Evolutionary conservation across 257 asterid genomes (phyloP).

Genomic region (Solanum dulcamara): DNA sequence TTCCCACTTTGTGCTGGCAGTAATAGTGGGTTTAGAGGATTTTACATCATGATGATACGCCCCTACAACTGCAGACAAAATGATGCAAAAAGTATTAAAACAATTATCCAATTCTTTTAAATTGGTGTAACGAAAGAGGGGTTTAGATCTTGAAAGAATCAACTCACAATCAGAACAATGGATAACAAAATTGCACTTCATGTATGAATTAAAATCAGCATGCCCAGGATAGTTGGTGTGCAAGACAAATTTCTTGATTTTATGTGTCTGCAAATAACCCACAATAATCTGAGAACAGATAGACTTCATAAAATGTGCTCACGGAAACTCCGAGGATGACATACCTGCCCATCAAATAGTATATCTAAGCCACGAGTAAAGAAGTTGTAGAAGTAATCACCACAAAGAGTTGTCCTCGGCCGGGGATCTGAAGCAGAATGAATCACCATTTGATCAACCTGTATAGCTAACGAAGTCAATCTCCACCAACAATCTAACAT

Average conservation of each 20-base stretch:
- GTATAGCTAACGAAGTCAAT: slow-evolving; percentile 8
- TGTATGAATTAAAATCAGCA: slow-evolving; percentile 76
- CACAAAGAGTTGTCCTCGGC: slow-evolving; percentile 63
- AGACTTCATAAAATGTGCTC: neutral
- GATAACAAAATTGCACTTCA: slow-evolving; percentile 74
- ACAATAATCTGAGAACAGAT: neutral
- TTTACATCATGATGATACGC: slow-evolving; percentile 33
- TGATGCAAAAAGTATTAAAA: neutral
- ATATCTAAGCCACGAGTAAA: slow-evolving; percentile 73
- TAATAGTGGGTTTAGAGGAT: slow-evolving; percentile 32
- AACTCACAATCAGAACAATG: slow-evolving; percentile 38
- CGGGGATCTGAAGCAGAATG: slow-evolving; percentile 78
- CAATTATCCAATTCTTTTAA: neutral
- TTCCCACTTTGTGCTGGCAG: slow-evolving; percentile 74
- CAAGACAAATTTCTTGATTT: slow-evolving; percentile 66
- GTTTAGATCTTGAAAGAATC: neutral
- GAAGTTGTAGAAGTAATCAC: slow-evolving; percentile 72
- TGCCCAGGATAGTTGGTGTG: slow-evolving; percentile 93
- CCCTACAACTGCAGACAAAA: slow-evolving; percentile 31
- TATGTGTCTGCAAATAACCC: slow-evolving; percentile 48
- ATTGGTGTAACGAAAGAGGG: neutral
- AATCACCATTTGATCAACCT: slow-evolving; percentile 89
- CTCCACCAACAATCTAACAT: neutral
- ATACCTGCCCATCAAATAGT: slow-evolving; percentile 75
- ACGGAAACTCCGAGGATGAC: neutral